Evolutionary conservation across 2,329 filamentous ascomycete genomes (phyloP).

Genomic region (Chrysoporthe puriensis): DNA sequence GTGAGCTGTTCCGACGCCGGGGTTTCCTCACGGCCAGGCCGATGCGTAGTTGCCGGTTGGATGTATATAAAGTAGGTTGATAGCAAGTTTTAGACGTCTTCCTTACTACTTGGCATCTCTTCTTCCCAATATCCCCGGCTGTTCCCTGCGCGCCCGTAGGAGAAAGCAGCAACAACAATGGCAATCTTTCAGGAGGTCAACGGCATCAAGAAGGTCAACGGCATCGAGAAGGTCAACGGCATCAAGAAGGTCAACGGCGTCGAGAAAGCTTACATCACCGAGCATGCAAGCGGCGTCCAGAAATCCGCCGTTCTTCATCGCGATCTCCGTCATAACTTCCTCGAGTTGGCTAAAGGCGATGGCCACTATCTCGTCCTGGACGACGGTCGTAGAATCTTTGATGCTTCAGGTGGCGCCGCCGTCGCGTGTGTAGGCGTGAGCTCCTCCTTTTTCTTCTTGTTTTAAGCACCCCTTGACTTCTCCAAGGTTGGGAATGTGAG

Average conservation of each 20-base stretch:
- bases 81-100: not conserved
- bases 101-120: not conserved
- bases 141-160: not conserved
- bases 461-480: not conserved
- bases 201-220: not conserved
- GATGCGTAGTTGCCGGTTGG: not conserved
- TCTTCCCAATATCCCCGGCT: not conserved
- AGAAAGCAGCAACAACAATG: not conserved
- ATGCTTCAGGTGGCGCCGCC: conserved; percentile 50
- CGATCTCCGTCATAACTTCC: conserved; percentile 40
- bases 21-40: not conserved
- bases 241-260: not conserved
- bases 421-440: conserved; percentile 49
- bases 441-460: conserved; percentile 31
- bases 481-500: not conserved
- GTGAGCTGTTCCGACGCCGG: not conserved
- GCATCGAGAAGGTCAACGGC: not conserved
- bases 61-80: not conserved
- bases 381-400: conserved; percentile 47
- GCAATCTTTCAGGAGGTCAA: not conserved
- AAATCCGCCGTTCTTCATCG: conserved; percentile 45
- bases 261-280: not conserved
- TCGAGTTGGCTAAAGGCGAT: conserved; percentile 38
- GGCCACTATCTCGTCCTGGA: conserved; percentile 46
- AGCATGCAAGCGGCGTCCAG: not conserved